These are phyloP conservation scores for Hydnomerulius pinastri DNA, from an alignment of 768 basidiomycete species.

Conservation along the genomic window DNA sequence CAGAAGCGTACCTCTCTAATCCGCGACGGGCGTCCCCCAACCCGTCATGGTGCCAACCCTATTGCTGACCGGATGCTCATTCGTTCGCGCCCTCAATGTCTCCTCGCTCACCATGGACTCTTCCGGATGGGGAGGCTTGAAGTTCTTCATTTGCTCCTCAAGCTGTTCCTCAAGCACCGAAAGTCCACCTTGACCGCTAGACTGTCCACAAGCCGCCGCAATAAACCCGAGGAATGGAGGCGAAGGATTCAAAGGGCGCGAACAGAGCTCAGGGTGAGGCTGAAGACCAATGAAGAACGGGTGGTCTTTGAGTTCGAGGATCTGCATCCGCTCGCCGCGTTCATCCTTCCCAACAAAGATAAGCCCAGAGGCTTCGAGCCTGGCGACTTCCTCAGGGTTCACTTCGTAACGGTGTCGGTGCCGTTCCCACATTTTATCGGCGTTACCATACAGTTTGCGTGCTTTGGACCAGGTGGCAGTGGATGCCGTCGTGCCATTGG, in stretches of 20 bases:
- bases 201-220: slow-evolving; percentile 75
- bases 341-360: slow-evolving; percentile 89
- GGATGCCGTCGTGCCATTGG: slow-evolving; percentile 18
- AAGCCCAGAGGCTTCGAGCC: slow-evolving; percentile 72
- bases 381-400: slow-evolving; percentile 82
- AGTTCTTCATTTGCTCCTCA: slow-evolving; percentile 58
- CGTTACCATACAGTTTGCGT: slow-evolving; percentile 82
- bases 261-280: slow-evolving; percentile 98
- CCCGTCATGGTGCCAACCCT: slow-evolving; percentile 18
- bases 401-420: slow-evolving; percentile 97
- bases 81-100: slow-evolving; percentile 42
- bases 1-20: slow-evolving; percentile 13
- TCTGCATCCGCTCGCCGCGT: slow-evolving; percentile 96
- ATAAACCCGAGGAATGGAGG: slow-evolving; percentile 97
- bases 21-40: slow-evolving; percentile 21
- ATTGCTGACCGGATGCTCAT: slow-evolving; percentile 30
- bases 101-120: slow-evolving; percentile 74
- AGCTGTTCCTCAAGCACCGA: slow-evolving; percentile 72
- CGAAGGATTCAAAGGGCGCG: slow-evolving; percentile 94
- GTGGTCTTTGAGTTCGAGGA: slow-evolving; percentile 88
- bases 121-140: slow-evolving; percentile 75
- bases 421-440: slow-evolving; percentile 87
- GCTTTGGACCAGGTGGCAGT: slow-evolving; percentile 72
- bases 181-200: too few species aligned
- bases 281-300: slow-evolving; percentile 93